These are phyloP conservation scores for Pythium monospermum DNA, from an alignment of 352 stramenopile species.

Conservation along the genomic window DNA sequence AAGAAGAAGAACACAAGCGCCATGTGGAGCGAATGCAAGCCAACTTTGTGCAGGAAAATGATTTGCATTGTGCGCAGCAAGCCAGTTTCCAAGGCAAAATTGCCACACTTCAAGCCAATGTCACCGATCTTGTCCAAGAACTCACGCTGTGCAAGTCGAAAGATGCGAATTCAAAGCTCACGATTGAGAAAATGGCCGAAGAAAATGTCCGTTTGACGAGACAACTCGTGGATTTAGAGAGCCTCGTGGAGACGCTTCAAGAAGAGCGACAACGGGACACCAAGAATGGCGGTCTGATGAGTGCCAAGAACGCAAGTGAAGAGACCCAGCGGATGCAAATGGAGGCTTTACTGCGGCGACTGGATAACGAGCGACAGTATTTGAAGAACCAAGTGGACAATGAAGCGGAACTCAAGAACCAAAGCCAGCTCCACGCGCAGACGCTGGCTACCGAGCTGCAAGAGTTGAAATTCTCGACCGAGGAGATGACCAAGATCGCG, in stretches of 20 bases:
- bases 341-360: constrained; percentile 61
- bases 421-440: constrained; percentile 31
- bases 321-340: constrained; percentile 76
- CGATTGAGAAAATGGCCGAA: constrained; percentile 69
- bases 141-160: constrained; percentile 57
- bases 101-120: constrained; percentile 60
- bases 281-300: constrained; percentile 27
- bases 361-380: constrained; percentile 81
- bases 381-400: constrained; percentile 70
- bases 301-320: constrained; percentile 63
- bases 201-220: constrained; percentile 60
- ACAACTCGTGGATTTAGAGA: constrained; percentile 63
- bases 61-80: constrained; percentile 36
- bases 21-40: constrained; percentile 43
- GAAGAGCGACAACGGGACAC: constrained; percentile 43
- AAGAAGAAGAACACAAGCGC: constrained; percentile 55
- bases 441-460: constrained; percentile 41
- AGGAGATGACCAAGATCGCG: constrained; percentile 28
- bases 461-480: constrained; percentile 30
- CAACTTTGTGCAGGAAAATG: constrained; percentile 50
- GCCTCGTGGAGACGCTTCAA: constrained; percentile 45
- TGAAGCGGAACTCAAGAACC: constrained; percentile 44
- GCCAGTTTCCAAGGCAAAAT: constrained; percentile 55
- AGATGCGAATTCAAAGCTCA: constrained; percentile 58
- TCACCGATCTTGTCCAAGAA: constrained; percentile 73